Base-by-base conservation (phyloP, 225 moss, liverwort and hornwort species). In the Pseudoscleropodium purum region DNA sequence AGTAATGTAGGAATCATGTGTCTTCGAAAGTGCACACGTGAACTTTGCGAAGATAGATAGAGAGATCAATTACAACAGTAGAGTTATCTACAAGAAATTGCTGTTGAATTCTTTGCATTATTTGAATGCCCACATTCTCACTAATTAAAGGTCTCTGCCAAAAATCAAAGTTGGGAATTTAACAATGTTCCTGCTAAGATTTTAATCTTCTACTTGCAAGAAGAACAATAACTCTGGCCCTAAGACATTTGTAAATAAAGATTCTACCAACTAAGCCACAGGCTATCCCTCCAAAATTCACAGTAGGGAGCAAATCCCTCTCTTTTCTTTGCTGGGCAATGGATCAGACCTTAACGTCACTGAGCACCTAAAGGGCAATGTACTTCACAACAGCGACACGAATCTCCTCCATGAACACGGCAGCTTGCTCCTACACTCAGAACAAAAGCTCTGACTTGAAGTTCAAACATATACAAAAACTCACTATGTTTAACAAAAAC, bases 371-470 rank as follows among this genome's bases (percentile, higher is more conserved):
- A 19, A 61, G 30, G 30, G 93, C 95, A 62, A 98, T 93, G 84
- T 97, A 96, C 89, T 96, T 98, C 85, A 98, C 92, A 63, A 98
- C 87, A 30, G 93, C 96, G 47, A 88, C 92, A 63, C 97, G 96
- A 59, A 97, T 91, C 89, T 96, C 97, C 37, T 91, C 90, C 97
- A 98, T 95, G 90, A 95, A 98, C 62, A 86, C 88, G 18, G 84
- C 96, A 84, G 91, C 94, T 87, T 98, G 94, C 81, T 93, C 94
- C 97, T 98, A 91, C 86, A 84, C 49, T 19, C 69, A 87, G 16
- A 82, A 37, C 75, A 88, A 90, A 51, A 72, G n/a, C 20, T 67
- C 59, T 7, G 26, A 49, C 23, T 49, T 75, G n/a, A 47, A 56
- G n/a, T 45, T 36, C 31, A 84, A 78, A 72, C n/a, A 27, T 27